Evolutionary conservation across 805 yeast species (phyloP).

Genomic region (Brettanomyces sp.): DNA sequence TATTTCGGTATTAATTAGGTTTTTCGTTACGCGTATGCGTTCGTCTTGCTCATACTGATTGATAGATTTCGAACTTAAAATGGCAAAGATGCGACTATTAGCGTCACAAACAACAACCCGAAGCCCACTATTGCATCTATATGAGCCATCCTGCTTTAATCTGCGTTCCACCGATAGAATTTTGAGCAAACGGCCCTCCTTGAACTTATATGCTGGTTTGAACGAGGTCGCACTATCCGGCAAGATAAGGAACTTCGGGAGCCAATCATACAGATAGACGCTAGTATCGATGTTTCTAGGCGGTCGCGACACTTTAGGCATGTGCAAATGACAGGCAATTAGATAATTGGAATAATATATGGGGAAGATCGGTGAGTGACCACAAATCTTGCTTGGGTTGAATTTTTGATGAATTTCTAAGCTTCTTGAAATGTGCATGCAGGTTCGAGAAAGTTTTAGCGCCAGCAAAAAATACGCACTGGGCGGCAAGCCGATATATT

Average conservation of each 20-base stretch:
- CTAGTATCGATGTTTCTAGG: background rate
- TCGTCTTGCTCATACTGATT: conserved; percentile 11
- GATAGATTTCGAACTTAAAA: conserved; percentile 8
- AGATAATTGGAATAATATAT: too few relatives aligned
- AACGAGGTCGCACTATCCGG: conserved; percentile 1
- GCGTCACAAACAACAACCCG: conserved; percentile 14
- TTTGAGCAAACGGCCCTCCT: conserved; percentile 3
- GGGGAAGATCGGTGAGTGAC: too few relatives aligned
- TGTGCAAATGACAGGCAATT: background rate
- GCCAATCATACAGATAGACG: conserved; percentile 1
- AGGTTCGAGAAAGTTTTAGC: too few relatives aligned
- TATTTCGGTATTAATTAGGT: conserved; percentile 11
- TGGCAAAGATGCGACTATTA: conserved; percentile 9
- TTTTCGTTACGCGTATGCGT: conserved; percentile 9
- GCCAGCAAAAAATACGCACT: too few relatives aligned
- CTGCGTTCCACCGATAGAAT: background rate
- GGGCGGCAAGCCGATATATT: too few relatives aligned
- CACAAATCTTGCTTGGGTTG: too few relatives aligned
- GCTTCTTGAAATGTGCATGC: too few relatives aligned
- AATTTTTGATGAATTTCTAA: too few relatives aligned
- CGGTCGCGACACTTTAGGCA: background rate
- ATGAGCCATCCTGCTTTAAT: background rate
- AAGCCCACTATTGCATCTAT: conserved; percentile 2
- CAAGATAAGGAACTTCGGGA: background rate
- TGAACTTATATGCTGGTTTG: background rate